Conservation (phyloP, 208 protist species). For the Leptomonas pyrrhocoris region DNA sequence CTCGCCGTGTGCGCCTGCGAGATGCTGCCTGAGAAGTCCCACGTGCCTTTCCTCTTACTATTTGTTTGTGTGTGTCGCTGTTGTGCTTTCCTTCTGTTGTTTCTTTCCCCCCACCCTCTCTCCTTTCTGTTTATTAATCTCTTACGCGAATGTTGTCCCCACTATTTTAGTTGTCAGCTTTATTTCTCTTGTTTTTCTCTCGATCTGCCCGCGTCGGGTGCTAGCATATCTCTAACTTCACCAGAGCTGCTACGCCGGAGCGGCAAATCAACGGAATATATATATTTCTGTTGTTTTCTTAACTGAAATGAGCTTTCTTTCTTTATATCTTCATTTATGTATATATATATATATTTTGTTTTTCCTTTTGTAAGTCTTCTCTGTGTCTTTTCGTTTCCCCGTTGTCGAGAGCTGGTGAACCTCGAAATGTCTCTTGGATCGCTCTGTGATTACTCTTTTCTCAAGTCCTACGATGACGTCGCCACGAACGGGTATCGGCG, state of each 20-base stretch:
- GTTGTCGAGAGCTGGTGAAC: too few relatives aligned
- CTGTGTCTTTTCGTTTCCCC: too few relatives aligned
- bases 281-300: constrained; percentile 6
- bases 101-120: neutral
- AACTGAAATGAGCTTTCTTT: neutral
- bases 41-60: neutral
- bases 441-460: too few relatives aligned
- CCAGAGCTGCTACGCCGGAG: constrained; percentile 2
- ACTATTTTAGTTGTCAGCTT: neutral
- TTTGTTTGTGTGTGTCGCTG: neutral
- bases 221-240: constrained; percentile 10
- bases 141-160: too few relatives aligned
- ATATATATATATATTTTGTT: too few relatives aligned
- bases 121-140: constrained; percentile 1
- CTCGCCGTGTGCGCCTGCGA: neutral
- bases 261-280: neutral
- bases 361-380: too few relatives aligned
- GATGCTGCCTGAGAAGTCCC: neutral
- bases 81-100: constrained; percentile 7
- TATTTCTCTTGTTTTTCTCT: too few relatives aligned
- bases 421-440: too few relatives aligned
- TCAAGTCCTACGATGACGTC: too few relatives aligned
- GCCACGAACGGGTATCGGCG: too few relatives aligned
- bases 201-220: neutral
- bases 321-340: too few relatives aligned